Evolutionary conservation across 1,139 yeast species (phyloP).

Genomic region (Hemisphaericaspora xylanilytica): DNA sequence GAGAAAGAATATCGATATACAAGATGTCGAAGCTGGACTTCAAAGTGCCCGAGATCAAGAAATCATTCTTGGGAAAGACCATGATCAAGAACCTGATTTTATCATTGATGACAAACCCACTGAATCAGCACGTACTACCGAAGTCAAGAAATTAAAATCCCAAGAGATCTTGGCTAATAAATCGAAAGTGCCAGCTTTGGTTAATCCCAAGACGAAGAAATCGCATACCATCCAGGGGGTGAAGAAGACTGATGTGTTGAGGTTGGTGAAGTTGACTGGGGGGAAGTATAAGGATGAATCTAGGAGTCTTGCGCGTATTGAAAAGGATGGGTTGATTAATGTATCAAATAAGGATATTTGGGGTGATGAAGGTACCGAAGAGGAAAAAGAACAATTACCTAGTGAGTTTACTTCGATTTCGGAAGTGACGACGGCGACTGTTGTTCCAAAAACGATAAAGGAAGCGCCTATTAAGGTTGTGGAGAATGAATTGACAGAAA

Average conservation of each 20-base stretch:
- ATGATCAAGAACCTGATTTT: slow-evolving; percentile 49
- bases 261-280: slow-evolving; percentile 79
- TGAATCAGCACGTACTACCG: slow-evolving; percentile 9
- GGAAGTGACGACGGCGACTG: slow-evolving; percentile 50
- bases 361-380: slow-evolving; percentile 41
- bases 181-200: slow-evolving; percentile 74
- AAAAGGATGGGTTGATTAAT: slow-evolving; percentile 60
- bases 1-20: slow-evolving; percentile 91
- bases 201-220: slow-evolving; percentile 28
- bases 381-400: slow-evolving; percentile 22
- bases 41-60: slow-evolving; percentile 69
- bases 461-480: slow-evolving; percentile 52
- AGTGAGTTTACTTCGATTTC: slow-evolving; percentile 44
- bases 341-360: slow-evolving; percentile 63
- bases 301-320: slow-evolving; percentile 50
- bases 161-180: slow-evolving; percentile 72
- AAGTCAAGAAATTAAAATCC: slow-evolving; percentile 57
- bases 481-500: slow-evolving; percentile 29
- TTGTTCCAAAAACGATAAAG: slow-evolving; percentile 56
- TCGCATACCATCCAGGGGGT: slow-evolving; percentile 60
- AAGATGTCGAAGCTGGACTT: slow-evolving; percentile 69
- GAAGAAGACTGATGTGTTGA: slow-evolving; percentile 61
- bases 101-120: slow-evolving; percentile 59
- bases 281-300: slow-evolving; percentile 67
- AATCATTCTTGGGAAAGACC: slow-evolving; percentile 57